These are phyloP conservation scores for Eutypa lata DNA, from an alignment of 2,329 filamentous ascomycete species.

Conservation along the genomic window DNA sequence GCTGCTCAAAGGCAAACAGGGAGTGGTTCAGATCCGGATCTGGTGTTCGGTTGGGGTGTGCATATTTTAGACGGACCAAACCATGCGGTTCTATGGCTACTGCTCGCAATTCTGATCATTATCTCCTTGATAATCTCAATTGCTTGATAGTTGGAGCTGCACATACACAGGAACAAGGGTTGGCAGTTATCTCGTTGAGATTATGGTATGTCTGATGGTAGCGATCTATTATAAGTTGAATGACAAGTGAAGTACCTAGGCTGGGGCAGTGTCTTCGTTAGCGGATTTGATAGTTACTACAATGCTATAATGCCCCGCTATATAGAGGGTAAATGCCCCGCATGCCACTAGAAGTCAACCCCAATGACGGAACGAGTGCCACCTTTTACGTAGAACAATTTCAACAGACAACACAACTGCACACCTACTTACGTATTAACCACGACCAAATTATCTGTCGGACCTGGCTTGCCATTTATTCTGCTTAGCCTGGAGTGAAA, in stretches of 20 bases:
- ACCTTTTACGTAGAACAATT: too few species aligned
- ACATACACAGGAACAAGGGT: conserved; percentile 1
- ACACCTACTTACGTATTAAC: too few species aligned
- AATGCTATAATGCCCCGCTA: too few species aligned
- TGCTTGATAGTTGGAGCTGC: neutral
- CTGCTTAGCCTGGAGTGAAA: too few species aligned
- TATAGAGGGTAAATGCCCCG: too few species aligned
- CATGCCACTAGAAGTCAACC: too few species aligned
- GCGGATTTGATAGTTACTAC: too few species aligned
- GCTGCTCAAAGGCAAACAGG: neutral
- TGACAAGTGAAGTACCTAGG: neutral
- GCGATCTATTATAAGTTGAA: neutral
- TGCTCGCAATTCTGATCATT: neutral
- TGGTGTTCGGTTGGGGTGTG: neutral
- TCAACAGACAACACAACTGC: too few species aligned
- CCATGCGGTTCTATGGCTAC: neutral
- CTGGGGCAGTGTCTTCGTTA: too few species aligned
- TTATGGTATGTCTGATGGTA: neutral
- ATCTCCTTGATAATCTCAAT: neutral
- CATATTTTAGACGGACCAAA: neutral
- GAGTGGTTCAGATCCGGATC: neutral
- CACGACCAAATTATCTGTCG: too few species aligned
- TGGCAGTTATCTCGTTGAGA: neutral
- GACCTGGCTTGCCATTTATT: too few species aligned
- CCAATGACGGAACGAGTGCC: too few species aligned